phyloP scores from a whole-genome alignment of 192 early-diverging fungal genomes.

The Podila epicladia region DNA sequence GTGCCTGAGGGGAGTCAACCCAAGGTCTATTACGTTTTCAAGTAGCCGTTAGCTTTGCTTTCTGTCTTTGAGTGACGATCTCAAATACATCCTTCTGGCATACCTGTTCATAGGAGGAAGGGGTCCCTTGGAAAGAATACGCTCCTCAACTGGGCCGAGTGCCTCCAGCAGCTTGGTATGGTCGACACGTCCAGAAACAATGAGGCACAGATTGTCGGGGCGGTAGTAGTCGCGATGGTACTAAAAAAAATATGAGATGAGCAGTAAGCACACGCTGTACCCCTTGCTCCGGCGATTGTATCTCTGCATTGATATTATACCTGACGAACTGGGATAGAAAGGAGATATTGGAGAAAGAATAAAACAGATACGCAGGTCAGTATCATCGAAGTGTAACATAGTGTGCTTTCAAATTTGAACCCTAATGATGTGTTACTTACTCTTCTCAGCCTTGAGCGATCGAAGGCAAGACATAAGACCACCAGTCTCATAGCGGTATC shows the following conservation, averaged over 20 bases:
- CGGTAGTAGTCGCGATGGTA: constrained; percentile 69
- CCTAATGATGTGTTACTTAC: constrained; percentile 27
- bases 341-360: neutral
- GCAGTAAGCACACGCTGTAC: neutral
- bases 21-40: constrained; percentile 53
- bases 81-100: neutral
- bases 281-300: neutral
- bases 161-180: constrained; percentile 52
- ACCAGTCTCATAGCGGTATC: constrained; percentile 70
- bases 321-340: constrained; percentile 19
- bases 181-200: constrained; percentile 63
- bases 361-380: neutral
- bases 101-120: constrained; percentile 59
- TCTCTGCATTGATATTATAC: neutral
- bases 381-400: neutral
- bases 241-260: constrained; percentile 24
- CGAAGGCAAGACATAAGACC: constrained; percentile 67
- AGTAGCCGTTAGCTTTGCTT: neutral
- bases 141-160: constrained; percentile 60
- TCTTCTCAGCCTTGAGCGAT: constrained; percentile 65
- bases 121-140: constrained; percentile 60
- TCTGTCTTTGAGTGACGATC: neutral
- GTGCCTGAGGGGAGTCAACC: constrained; percentile 60
- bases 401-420: neutral
- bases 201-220: constrained; percentile 68